Evolutionary conservation across 805 yeast genomes (phyloP).

Genomic region (Lipomyces mesembrius): DNA sequence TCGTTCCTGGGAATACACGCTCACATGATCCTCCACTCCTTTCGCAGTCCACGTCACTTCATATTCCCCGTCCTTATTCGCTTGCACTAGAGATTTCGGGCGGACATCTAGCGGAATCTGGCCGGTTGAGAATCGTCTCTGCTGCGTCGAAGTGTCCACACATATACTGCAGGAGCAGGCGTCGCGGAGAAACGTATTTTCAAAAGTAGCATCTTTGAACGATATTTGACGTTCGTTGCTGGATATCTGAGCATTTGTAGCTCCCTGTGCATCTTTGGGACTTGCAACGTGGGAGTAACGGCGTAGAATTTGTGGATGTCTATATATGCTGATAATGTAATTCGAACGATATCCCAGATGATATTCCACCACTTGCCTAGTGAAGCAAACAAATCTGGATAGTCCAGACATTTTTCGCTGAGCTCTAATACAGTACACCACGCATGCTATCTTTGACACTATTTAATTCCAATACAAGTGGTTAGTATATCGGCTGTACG

Average conservation of each 20-base stretch:
- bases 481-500: not conserved
- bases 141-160: constrained; percentile 60
- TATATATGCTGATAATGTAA: not conserved
- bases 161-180: constrained; percentile 57
- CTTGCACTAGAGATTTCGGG: constrained; percentile 43
- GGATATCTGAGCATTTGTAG: not conserved
- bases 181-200: constrained; percentile 61
- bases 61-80: constrained; percentile 27
- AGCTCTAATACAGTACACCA: not conserved
- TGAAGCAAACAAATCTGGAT: not conserved
- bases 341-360: not conserved
- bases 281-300: not conserved
- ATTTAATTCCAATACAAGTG: not conserved
- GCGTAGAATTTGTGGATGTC: not conserved
- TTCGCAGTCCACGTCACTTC: constrained; percentile 45
- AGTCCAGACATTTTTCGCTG: not conserved
- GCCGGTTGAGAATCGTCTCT: constrained; percentile 53
- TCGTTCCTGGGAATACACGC: constrained; percentile 54
- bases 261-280: not conserved
- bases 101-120: constrained; percentile 46
- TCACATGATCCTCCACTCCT: constrained; percentile 56
- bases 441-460: not conserved
- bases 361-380: not conserved
- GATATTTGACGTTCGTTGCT: not conserved
- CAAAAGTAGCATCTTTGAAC: not conserved